Evolutionary conservation across 257 asterid species (phyloP).

Genomic region (Lycium barbarum): DNA sequence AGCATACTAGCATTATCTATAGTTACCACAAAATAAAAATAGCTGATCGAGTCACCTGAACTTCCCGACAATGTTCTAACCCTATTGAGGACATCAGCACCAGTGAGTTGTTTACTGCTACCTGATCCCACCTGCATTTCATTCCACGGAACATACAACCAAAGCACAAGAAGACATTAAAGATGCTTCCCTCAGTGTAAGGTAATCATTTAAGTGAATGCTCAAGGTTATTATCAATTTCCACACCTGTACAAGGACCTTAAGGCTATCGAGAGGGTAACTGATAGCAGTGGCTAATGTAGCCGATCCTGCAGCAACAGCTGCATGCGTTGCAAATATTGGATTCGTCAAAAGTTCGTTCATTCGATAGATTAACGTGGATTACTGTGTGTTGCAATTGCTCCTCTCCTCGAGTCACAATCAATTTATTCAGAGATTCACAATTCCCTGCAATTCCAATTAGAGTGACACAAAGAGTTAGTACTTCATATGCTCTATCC

Average conservation of each 20-base stretch:
- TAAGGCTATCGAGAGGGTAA: slow-evolving; percentile 87
- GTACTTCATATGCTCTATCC: neutral
- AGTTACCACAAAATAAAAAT: slow-evolving; percentile 1
- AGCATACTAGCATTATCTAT: neutral
- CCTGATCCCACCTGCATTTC: slow-evolving; percentile 76
- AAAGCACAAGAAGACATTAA: slow-evolving; percentile 5
- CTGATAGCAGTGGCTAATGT: slow-evolving; percentile 63
- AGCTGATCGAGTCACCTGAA: slow-evolving; percentile 56
- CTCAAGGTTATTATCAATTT: neutral
- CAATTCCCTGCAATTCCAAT: slow-evolving; percentile 18
- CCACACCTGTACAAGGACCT: slow-evolving; percentile 77
- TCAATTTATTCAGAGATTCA: slow-evolving; percentile 23
- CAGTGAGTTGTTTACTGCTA: slow-evolving; percentile 47
- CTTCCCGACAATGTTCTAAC: slow-evolving; percentile 65
- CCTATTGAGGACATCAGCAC: slow-evolving; percentile 59
- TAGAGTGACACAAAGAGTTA: neutral
- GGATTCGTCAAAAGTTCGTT: slow-evolving; percentile 65
- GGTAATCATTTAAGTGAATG: neutral
- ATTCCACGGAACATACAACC: slow-evolving; percentile 34
- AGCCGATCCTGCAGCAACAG: slow-evolving; percentile 75
- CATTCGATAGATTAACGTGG: slow-evolving; percentile 50
- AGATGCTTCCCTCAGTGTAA: neutral
- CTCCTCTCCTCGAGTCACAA: neutral
- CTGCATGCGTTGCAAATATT: slow-evolving; percentile 65
- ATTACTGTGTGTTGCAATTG: neutral